phyloP scores from a whole-genome alignment of 495 filamentous ascomycete genomes.

The Talaromyces proteolyticus region DNA sequence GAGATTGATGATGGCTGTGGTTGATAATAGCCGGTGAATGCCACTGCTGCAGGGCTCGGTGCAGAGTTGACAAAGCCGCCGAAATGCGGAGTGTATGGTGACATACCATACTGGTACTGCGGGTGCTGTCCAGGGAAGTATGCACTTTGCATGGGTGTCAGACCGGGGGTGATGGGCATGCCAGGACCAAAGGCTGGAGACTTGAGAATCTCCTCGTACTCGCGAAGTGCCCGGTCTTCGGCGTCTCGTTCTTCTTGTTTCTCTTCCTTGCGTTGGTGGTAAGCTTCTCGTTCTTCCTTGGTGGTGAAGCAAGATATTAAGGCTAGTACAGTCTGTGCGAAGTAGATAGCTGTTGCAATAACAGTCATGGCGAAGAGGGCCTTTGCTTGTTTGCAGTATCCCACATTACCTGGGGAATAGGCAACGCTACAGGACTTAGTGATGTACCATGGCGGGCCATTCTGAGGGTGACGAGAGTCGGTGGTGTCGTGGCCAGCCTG shows the following conservation, averaged over 20 bases:
- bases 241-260: constrained; percentile 34
- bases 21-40: background rate
- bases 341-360: constrained; percentile 55
- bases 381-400: constrained; percentile 74
- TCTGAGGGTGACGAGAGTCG: constrained; percentile 63
- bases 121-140: constrained; percentile 8
- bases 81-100: background rate
- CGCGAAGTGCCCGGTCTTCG: constrained; percentile 13
- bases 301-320: constrained; percentile 60
- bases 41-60: background rate
- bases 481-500: constrained; percentile 78
- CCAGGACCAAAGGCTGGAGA: constrained; percentile 30
- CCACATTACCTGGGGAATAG: constrained; percentile 41
- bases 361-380: constrained; percentile 64
- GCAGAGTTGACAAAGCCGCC: background rate
- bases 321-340: constrained; percentile 48
- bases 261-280: constrained; percentile 30
- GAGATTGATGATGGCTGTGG: background rate
- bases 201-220: constrained; percentile 35
- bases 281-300: constrained; percentile 26
- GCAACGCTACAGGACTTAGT: constrained; percentile 69
- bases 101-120: constrained; percentile 27
- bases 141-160: constrained; percentile 12
- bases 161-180: constrained; percentile 25
- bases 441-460: constrained; percentile 77